Conservation (phyloP, 176 grass and related monocot genomes). For the Oryza coarctata region DNA sequence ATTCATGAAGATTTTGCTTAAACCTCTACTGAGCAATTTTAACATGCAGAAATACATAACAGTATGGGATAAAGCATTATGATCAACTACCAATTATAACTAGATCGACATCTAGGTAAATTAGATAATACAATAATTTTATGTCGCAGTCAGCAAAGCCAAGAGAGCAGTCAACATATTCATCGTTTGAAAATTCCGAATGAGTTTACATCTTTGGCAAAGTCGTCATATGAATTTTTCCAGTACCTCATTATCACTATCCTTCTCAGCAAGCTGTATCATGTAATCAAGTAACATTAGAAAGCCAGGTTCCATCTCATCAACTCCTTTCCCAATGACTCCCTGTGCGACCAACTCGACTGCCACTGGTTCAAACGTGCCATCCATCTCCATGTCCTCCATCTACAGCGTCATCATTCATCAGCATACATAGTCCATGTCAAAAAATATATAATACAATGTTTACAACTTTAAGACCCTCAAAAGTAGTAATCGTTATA, state of each 20-base stretch:
- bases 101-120: background rate
- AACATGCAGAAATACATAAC: background rate
- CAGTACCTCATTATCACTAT: constrained; percentile 73
- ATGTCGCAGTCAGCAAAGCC: background rate
- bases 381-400: constrained; percentile 93
- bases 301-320: constrained; percentile 96
- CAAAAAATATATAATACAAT: background rate
- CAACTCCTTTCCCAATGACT: constrained; percentile 91
- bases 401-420: constrained; percentile 47
- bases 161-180: background rate
- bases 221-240: constrained; percentile 21
- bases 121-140: background rate
- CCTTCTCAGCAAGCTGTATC: constrained; percentile 80
- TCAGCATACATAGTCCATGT: background rate
- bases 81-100: background rate
- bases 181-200: background rate
- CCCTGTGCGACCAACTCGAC: constrained; percentile 84
- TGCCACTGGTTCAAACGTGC: constrained; percentile 56
- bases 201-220: background rate
- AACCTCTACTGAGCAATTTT: background rate
- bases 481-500: background rate
- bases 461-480: background rate
- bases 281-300: constrained; percentile 96
- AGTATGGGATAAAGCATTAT: background rate
- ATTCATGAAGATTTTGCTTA: background rate